phyloP scores from a whole-genome alignment of 2,329 filamentous ascomycete genomes.

The Aspergillus nomiae region DNA sequence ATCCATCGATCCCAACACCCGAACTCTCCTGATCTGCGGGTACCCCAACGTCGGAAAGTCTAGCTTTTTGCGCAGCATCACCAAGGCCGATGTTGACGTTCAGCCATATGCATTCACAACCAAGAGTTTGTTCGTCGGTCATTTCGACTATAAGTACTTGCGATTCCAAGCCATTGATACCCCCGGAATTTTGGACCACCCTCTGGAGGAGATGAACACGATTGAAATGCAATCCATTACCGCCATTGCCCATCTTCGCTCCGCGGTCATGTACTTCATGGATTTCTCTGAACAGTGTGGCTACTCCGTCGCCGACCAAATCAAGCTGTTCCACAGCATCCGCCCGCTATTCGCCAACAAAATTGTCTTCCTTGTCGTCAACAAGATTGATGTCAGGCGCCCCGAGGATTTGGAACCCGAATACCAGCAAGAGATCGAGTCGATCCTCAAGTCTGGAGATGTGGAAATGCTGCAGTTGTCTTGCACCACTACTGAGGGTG shows the following conservation, averaged over 20 bases:
- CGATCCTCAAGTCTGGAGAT: conserved; percentile 80
- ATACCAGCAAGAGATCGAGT: conserved; percentile 74
- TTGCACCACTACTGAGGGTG: conserved; percentile 91
- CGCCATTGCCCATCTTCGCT: conserved; percentile 92
- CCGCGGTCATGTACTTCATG: conserved; percentile 97
- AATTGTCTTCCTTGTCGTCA: conserved; percentile 92
- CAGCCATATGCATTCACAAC: conserved; percentile 99
- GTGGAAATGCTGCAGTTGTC: conserved; percentile 92
- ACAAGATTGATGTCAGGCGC: conserved; percentile 93
- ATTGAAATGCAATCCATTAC: conserved; percentile 99
- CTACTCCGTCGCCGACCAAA: conserved; percentile 89
- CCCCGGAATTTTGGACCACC: conserved; percentile 96
- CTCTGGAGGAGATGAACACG: conserved; percentile 98
- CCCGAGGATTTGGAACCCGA: conserved; percentile 84
- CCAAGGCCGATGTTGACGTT: conserved; percentile 91
- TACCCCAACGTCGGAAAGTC: conserved; percentile 99
- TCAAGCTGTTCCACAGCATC: conserved; percentile 93
- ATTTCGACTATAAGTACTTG: conserved; percentile 96
- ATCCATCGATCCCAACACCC: conserved; percentile 96
- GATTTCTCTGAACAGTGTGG: conserved; percentile 96
- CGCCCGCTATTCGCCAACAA: conserved; percentile 97
- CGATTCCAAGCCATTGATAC: conserved; percentile 94
- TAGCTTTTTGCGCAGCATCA: conserved; percentile 89
- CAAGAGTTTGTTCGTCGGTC: conserved; percentile 94
- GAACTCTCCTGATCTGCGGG: conserved; percentile 93